These are phyloP conservation scores for Populus tomentosa DNA, from an alignment of 441 rosid species.

Conservation along the genomic window DNA sequence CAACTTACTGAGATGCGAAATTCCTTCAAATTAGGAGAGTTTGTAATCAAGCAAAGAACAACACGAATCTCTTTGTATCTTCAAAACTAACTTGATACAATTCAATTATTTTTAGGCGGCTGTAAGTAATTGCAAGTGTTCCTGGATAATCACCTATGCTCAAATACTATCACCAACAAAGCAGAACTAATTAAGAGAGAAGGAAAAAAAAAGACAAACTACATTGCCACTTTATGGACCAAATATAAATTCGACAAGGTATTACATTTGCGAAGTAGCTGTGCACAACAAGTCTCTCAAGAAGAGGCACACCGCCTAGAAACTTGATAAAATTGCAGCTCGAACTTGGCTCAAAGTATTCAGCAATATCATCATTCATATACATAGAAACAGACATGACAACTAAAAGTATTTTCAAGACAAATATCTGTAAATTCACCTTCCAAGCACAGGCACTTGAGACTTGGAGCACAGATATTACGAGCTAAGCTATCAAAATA, in stretches of 20 bases:
- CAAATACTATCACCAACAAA: conserved; percentile 49
- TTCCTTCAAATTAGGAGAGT: conserved; percentile 76
- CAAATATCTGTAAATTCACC: no score
- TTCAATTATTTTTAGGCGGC: conserved; percentile 55
- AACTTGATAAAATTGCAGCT: conserved; percentile 73
- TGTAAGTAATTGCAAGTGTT: conserved; percentile 51
- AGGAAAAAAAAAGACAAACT: neutral
- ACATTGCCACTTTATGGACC: no score
- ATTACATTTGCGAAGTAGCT: conserved; percentile 88
- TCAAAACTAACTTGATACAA: conserved; percentile 90
- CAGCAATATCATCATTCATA: conserved; percentile 70
- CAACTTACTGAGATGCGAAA: conserved; percentile 70
- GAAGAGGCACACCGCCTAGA: conserved; percentile 77
- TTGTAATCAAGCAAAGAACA: conserved; percentile 73
- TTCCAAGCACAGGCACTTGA: no score
- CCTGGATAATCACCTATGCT: conserved; percentile 80
- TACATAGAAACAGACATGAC: no score
- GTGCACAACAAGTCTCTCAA: conserved; percentile 73
- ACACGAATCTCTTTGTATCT: conserved; percentile 75
- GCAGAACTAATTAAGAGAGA: neutral
- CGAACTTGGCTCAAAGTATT: conserved; percentile 75
- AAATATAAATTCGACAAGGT: neutral
- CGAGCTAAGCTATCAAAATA: no score
- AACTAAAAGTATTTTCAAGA: no score
- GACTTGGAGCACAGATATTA: no score